These are phyloP conservation scores for Volvox carteri DNA, from an alignment of 163 green algal species.

Conservation along the genomic window DNA sequence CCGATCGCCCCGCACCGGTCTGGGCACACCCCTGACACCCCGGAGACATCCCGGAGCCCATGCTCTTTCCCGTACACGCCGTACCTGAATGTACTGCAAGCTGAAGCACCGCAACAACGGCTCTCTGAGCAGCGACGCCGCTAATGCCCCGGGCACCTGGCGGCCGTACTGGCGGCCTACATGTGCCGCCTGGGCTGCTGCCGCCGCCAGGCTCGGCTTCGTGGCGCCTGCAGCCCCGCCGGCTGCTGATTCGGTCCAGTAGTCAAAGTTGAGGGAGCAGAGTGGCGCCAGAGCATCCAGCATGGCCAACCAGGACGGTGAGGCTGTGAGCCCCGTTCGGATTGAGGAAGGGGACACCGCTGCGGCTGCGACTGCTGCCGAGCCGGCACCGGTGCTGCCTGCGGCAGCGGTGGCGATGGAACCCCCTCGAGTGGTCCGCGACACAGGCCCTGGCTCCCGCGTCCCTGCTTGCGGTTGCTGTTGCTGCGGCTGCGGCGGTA, in stretches of 20 bases:
- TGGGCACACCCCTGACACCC: no score
- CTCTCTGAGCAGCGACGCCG: constrained; percentile 44
- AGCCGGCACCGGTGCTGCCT: neutral
- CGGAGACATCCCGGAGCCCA: no score
- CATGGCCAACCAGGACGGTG: neutral
- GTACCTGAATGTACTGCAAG: constrained; percentile 45
- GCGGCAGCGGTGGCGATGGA: neutral
- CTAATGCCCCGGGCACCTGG: constrained; percentile 5
- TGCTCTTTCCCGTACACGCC: no score
- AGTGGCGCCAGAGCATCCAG: constrained; percentile 41
- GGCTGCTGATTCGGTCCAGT: constrained; percentile 17
- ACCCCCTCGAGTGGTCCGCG: neutral
- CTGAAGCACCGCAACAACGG: constrained; percentile 51
- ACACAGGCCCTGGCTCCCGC: neutral
- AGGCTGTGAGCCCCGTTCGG: neutral
- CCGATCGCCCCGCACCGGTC: no score
- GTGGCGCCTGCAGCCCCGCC: neutral
- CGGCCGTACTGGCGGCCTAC: neutral
- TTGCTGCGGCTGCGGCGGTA: neutral
- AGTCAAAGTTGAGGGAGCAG: constrained; percentile 42
- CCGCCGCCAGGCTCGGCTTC: neutral
- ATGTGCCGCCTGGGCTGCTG: constrained; percentile 3
- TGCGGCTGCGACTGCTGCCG: no score
- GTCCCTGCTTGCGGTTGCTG: neutral
- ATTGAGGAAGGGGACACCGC: no score